phyloP scores from a whole-genome alignment of 2,329 filamentous ascomycete genomes.

The Sporothrix brunneoviolacea region DNA sequence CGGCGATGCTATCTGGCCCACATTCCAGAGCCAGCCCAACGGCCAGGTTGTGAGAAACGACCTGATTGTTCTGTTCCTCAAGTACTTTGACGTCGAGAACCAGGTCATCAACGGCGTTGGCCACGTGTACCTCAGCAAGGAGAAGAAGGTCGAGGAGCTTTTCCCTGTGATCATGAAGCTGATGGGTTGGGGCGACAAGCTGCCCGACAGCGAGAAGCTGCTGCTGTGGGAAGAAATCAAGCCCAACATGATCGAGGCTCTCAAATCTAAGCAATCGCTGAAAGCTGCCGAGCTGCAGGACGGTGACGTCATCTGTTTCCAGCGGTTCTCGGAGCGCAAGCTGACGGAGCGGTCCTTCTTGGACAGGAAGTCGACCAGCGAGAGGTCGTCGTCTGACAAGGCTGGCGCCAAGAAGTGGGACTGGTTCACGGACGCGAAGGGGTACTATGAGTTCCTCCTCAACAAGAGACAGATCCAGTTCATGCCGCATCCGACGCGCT shows the following conservation, averaged over 20 bases:
- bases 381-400: conserved; percentile 29
- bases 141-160: conserved; percentile 82
- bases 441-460: conserved; percentile 90
- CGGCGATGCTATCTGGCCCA: conserved; percentile 67
- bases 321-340: conserved; percentile 53
- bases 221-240: conserved; percentile 97
- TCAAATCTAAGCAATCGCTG: conserved; percentile 86
- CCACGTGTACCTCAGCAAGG: conserved; percentile 79
- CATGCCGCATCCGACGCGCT: conserved; percentile 56
- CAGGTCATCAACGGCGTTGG: conserved; percentile 72
- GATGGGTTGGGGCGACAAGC: conserved; percentile 80
- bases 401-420: conserved; percentile 37
- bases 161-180: conserved; percentile 68
- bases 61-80: conserved; percentile 78
- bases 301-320: conserved; percentile 94
- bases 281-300: conserved; percentile 92
- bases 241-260: conserved; percentile 88
- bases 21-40: conserved; percentile 51
- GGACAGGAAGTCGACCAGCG: conserved; percentile 33
- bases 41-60: conserved; percentile 54
- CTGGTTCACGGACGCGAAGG: conserved; percentile 62
- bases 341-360: conserved; percentile 27
- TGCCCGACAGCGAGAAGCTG: conserved; percentile 54
- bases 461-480: conserved; percentile 78
- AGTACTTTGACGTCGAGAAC: conserved; percentile 74